These are phyloP conservation scores for Penicillium sp. DNA, from an alignment of 2,329 filamentous ascomycete genomes.

Conservation along the genomic window DNA sequence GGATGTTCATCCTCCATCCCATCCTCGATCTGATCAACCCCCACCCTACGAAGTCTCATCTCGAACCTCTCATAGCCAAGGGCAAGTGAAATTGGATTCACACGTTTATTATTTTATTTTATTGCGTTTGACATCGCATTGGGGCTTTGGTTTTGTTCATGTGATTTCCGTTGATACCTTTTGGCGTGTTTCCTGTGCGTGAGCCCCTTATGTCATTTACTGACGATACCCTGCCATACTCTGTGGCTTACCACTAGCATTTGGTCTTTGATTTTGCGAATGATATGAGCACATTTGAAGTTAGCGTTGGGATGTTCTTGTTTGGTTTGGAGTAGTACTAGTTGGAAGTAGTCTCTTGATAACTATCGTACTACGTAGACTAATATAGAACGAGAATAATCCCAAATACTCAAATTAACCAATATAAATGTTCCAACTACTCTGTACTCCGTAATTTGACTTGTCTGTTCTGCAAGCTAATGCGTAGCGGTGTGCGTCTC, in stretches of 20 bases:
- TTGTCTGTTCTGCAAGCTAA: not conserved
- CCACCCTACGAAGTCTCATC: not conserved
- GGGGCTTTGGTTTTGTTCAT: conserved; percentile 3
- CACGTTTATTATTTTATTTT: not conserved
- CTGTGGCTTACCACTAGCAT: conserved; percentile 19
- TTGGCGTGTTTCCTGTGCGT: conserved; percentile 19
- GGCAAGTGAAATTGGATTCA: not conserved
- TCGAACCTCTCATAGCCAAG: not conserved
- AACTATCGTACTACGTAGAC: too few relatives aligned
- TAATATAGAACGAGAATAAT: not conserved
- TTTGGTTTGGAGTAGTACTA: not conserved
- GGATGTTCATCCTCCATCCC: too few relatives aligned
- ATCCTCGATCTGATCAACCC: not conserved
- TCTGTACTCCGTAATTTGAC: not conserved
- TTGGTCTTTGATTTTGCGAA: conserved; percentile 4
- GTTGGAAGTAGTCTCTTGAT: not conserved
- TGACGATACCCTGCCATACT: conserved; percentile 28
- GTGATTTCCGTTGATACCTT: conserved; percentile 17
- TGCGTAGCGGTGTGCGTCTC: not conserved
- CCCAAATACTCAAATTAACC: not conserved
- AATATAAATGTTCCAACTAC: not conserved
- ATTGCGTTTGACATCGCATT: conserved; percentile 6
- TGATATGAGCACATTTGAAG: conserved; percentile 2
- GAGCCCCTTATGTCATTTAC: conserved; percentile 20
- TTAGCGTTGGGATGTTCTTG: not conserved